phyloP scores from a whole-genome alignment of 2,329 filamentous ascomycete genomes.

The Aspergillus ibericus region DNA sequence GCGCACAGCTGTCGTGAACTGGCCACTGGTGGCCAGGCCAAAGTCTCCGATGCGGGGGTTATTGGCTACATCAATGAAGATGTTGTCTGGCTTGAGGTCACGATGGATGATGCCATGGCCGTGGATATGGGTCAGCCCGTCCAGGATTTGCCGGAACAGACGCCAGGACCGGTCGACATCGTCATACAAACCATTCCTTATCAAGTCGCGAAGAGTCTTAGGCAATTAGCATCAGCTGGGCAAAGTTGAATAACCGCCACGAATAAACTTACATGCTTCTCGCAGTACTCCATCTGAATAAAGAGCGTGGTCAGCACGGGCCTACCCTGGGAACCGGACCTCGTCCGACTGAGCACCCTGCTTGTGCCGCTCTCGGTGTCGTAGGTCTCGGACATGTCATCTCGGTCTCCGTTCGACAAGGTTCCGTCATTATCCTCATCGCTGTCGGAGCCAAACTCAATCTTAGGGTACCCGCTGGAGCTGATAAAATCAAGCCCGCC shows the following conservation, averaged over 20 bases:
- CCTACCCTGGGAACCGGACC: conserved; percentile 51
- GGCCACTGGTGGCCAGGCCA: conserved; percentile 85
- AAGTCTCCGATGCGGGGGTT: conserved; percentile 98
- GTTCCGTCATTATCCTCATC: conserved; percentile 46
- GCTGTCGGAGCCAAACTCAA: conserved; percentile 68
- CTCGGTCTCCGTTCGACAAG: conserved; percentile 35
- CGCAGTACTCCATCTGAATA: conserved; percentile 99
- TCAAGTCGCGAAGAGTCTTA: conserved; percentile 82
- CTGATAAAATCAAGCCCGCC: conserved; percentile 91
- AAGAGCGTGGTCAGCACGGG: conserved; percentile 75
- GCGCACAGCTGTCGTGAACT: conserved; percentile 49
- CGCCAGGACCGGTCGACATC: conserved; percentile 82
- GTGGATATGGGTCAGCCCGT: conserved; percentile 88
- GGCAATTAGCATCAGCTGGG: conserved; percentile 10
- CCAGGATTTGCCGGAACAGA: conserved; percentile 84
- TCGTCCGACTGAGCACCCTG: conserved; percentile 41
- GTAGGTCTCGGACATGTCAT: conserved; percentile 24
- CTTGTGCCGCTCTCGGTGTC: conserved; percentile 28
- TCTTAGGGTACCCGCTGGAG: conserved; percentile 72
- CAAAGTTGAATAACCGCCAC: neutral
- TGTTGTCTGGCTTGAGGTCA: conserved; percentile 94
- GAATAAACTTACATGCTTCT: conserved; percentile 66
- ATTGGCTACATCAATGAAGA: conserved; percentile 88
- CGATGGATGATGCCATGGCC: conserved; percentile 89
- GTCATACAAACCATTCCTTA: conserved; percentile 71